Conservation (phyloP, 257 asterid species). For the Solanum sitiens region DNA sequence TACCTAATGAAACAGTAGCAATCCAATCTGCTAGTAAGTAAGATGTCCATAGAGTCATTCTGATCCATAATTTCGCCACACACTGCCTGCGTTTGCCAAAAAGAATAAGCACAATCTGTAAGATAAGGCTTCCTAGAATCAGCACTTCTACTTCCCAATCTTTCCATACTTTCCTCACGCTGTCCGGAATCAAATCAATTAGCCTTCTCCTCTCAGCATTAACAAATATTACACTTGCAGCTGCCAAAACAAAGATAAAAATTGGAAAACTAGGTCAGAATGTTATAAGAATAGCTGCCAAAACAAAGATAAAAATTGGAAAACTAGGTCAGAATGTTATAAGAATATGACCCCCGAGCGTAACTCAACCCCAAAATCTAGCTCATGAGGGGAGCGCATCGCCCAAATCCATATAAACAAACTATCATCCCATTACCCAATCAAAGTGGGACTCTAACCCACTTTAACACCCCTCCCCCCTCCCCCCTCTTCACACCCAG, state of each 20-base stretch:
- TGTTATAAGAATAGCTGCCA: no score
- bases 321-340: not conserved
- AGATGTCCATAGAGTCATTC: slow-evolving; percentile 33
- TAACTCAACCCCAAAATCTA: no score
- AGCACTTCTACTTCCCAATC: slow-evolving; percentile 31
- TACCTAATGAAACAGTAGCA: slow-evolving; percentile 31
- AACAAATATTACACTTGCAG: slow-evolving; percentile 8
- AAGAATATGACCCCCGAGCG: no score
- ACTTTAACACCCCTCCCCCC: no score
- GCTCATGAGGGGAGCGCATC: no score
- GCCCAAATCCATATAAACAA: no score
- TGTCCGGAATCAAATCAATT: slow-evolving; percentile 6
- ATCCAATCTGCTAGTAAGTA: slow-evolving; percentile 41
- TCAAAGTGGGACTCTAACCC: no score
- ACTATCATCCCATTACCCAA: no score
- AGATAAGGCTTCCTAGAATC: slow-evolving; percentile 22
- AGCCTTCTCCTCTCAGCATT: slow-evolving; percentile 21
- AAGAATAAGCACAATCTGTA: slow-evolving; percentile 18
- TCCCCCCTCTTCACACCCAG: no score
- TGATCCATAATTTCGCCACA: slow-evolving; percentile 18
- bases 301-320: not conserved
- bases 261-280: not conserved
- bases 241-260: slow-evolving; percentile 6
- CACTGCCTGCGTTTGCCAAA: slow-evolving; percentile 36
- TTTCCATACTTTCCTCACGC: slow-evolving; percentile 6